A percentile compares a stretch with the other conserved stretches of the same genome.
phyloP scores from a whole-genome alignment of 345 rosid species.

The Anacardium occidentale region DNA sequence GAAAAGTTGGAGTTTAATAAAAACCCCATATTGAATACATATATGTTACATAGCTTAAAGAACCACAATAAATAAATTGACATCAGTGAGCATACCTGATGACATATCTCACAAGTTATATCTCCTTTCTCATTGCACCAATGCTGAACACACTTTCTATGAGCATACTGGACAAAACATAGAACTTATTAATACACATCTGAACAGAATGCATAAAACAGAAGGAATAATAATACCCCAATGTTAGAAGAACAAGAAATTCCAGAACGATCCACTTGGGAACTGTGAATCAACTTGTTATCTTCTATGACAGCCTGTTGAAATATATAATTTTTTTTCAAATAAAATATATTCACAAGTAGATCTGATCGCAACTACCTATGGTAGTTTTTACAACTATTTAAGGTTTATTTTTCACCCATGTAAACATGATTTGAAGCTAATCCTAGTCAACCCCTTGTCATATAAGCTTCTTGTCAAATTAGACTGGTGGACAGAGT shows the following conservation, averaged over 20 bases:
- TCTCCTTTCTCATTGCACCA: conserved; percentile 98
- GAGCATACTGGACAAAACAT: conserved; percentile 65
- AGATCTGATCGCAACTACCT: background rate
- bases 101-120: conserved; percentile 87
- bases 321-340: too few species aligned
- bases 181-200: background rate
- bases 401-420: background rate
- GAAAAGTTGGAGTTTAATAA: background rate
- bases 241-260: background rate
- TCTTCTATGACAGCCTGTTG: background rate
- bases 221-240: background rate
- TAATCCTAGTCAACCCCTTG: background rate
- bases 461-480: background rate
- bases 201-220: background rate
- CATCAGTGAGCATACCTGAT: conserved; percentile 53
- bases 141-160: conserved; percentile 86
- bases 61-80: background rate
- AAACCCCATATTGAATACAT: background rate
- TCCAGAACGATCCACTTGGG: background rate
- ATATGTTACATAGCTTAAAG: background rate
- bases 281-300: background rate
- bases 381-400: background rate
- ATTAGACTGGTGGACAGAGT: background rate
- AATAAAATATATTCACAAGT: too few species aligned
- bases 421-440: background rate